phyloP scores from a whole-genome alignment of 1,284 basidiomycete genomes.

The Sporisorium scitamineum region DNA sequence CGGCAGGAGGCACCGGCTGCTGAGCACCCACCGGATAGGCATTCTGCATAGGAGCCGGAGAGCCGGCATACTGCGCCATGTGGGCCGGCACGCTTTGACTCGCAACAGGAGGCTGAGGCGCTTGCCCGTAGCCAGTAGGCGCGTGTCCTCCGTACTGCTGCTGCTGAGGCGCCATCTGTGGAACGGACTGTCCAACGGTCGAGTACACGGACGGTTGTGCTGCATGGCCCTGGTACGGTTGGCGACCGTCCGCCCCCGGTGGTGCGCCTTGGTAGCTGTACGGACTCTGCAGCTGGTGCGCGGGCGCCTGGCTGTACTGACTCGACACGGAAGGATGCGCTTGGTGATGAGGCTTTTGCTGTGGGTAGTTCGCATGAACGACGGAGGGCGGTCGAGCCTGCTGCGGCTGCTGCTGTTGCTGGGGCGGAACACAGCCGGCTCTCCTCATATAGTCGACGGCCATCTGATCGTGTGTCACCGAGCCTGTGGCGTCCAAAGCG shows the following conservation, averaged over 20 bases:
- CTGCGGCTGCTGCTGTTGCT: conserved; percentile 64
- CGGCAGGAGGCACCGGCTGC: conserved; percentile 45
- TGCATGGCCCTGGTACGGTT: conserved; percentile 32
- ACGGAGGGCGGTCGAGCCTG: conserved; percentile 41
- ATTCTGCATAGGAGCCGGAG: conserved; percentile 29
- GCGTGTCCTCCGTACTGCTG: conserved; percentile 46
- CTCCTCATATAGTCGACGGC: conserved; percentile 73
- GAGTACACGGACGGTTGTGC: conserved; percentile 46
- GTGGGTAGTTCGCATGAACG: conserved; percentile 40
- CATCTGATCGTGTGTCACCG: conserved; percentile 83
- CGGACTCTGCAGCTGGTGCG: conserved; percentile 32
- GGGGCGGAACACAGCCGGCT: conserved; percentile 76
- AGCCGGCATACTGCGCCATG: conserved; percentile 31
- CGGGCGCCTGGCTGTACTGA: conserved; percentile 50
- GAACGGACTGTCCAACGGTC: conserved; percentile 28
- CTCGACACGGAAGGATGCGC: conserved; percentile 54
- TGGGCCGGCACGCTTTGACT: conserved; percentile 49
- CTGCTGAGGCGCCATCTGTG: conserved; percentile 26
- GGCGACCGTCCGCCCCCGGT: conserved; percentile 17
- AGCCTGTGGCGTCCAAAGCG: conserved; percentile 79
- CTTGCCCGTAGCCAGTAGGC: conserved; percentile 20
- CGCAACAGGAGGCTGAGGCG: conserved; percentile 24
- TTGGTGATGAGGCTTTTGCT: conserved; percentile 43
- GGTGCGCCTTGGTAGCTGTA: conserved; percentile 35
- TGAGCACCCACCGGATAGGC: conserved; percentile 11